phyloP scores from a whole-genome alignment of 108 stramenopile species.

The Nitzschia putrida region DNA sequence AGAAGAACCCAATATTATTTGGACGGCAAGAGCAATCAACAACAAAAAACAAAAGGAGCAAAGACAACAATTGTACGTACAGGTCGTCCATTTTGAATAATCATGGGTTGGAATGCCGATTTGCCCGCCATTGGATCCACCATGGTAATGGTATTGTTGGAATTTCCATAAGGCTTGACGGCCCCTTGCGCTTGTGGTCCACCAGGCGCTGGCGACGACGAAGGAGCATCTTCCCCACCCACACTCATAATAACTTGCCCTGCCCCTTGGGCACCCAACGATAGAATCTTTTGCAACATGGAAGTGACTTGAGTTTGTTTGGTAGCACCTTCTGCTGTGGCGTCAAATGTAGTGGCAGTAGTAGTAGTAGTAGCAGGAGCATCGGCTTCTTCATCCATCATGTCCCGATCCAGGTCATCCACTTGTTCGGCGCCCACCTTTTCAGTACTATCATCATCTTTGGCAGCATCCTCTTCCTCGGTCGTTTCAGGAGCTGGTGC shows the following conservation, averaged over 20 bases:
- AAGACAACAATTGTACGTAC: conserved; percentile 22
- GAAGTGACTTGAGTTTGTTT: conserved; percentile 12
- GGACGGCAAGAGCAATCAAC: neutral
- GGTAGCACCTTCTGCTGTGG: neutral
- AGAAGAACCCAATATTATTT: too few relatives aligned
- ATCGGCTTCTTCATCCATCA: conserved; percentile 30
- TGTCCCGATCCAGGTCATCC: conserved; percentile 32
- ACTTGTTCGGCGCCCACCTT: conserved; percentile 52
- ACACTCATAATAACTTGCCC: conserved; percentile 17
- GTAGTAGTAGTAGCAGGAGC: conserved; percentile 1
- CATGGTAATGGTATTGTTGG: neutral
- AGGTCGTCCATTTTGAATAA: conserved; percentile 52
- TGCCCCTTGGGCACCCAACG: conserved; percentile 14
- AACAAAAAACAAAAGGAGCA: neutral
- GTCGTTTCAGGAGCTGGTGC: neutral
- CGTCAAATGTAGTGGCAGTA: conserved; percentile 1
- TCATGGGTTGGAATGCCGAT: conserved; percentile 14
- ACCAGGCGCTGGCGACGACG: too few relatives aligned
- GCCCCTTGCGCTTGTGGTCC: neutral
- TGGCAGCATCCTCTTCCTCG: neutral
- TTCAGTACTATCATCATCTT: conserved; percentile 49
- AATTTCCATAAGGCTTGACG: neutral
- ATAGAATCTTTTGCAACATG: conserved; percentile 44
- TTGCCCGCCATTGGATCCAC: neutral
- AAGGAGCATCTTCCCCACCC: neutral